Percentiles rank a stretch among this genome's conserved stretches.
Conservation (phyloP, 768 basidiomycete genomes). For the Pleurotus eryngii region DNA sequence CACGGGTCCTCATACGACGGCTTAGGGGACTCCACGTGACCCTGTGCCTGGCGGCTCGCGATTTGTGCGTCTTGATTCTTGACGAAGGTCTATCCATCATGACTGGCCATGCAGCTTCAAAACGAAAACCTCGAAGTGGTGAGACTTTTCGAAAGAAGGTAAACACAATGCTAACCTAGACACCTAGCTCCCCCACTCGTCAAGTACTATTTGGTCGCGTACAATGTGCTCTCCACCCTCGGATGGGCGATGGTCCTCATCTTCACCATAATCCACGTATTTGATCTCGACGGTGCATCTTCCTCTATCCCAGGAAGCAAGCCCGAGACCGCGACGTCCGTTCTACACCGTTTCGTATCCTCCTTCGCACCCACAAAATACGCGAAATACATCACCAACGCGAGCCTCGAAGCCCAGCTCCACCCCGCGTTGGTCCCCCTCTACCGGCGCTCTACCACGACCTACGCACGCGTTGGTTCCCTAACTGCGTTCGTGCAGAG, state of each 20-base stretch:
- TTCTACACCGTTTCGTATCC: constrained; percentile 31
- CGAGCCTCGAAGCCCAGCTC: constrained; percentile 31
- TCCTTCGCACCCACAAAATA: constrained; percentile 33
- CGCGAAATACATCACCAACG: constrained; percentile 17
- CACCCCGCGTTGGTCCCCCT: constrained; percentile 39
- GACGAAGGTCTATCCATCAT: too few relatives aligned
- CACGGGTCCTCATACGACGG: too few relatives aligned
- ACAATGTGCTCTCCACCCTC: constrained; percentile 72
- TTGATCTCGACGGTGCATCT: constrained; percentile 39
- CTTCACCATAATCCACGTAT: constrained; percentile 48
- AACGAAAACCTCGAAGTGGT: too few relatives aligned
- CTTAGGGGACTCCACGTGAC: too few relatives aligned
- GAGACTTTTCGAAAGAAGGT: background rate
- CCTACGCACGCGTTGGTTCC: constrained; percentile 58
- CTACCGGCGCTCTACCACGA: constrained; percentile 49
- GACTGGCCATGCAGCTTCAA: too few relatives aligned
- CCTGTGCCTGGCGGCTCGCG: too few relatives aligned
- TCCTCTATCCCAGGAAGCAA: constrained; percentile 18
- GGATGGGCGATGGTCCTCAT: constrained; percentile 76
- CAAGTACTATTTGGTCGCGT: constrained; percentile 67
- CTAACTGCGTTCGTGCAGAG: constrained; percentile 76
- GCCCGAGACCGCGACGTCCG: constrained; percentile 31
- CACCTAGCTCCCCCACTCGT: constrained; percentile 16
- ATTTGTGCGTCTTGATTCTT: too few relatives aligned
- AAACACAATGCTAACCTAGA: background rate